Base-by-base conservation (phyloP, 139 green algal genomes). In the Chlamydomonas schloesseri region DNA sequence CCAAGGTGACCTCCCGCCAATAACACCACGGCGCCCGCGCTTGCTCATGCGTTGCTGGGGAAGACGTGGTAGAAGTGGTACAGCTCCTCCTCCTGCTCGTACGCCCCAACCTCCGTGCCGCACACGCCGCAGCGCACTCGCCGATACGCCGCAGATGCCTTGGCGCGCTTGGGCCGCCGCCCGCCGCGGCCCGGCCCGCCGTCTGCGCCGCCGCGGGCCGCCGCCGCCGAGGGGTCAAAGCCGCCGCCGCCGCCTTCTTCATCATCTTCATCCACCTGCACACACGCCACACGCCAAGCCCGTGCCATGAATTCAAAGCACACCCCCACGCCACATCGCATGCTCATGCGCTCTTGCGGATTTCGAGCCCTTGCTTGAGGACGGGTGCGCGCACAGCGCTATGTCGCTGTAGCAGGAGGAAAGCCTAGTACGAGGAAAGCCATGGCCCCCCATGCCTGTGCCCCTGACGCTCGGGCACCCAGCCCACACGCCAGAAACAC, bases 51-150 rank as follows among this genome's bases (percentile, higher is more conserved):
- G 67, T 73, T 87, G 53, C 71, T 91, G 5, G 91, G 86, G 2
- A 94, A 88, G 1, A 95, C 88, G 46, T 95, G 90, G 80, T 91
- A 93, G 17, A 95, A 92, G 58, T 93, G 88, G 67, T 93, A 95
- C n/a, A 94, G 82, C 47, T 73, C 90, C 70, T 82, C 86, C 31
- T 33, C 53, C 24, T 3, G 42, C 10, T 87, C 76, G 9, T 82
- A 88, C 57, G 76, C 89, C 36, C 77, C 92, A 29, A 95, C 85
- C 46, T 94, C 92, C 33, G 81, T 87, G 24, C 57, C 75, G 72
- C 93, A 95, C 4, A 87, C 84, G 20, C 47, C 88, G 64, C 92
- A 95, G 26, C 68, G 50, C 65, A 95, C 89, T 0, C 89, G 88
- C 28, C 89, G 60, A 21, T 68, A 80, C 13, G 37, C 18, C 36